phyloP scores from a whole-genome alignment of 371 early-diverging fungal species.

The Quaeritorhiza haematococci region DNA sequence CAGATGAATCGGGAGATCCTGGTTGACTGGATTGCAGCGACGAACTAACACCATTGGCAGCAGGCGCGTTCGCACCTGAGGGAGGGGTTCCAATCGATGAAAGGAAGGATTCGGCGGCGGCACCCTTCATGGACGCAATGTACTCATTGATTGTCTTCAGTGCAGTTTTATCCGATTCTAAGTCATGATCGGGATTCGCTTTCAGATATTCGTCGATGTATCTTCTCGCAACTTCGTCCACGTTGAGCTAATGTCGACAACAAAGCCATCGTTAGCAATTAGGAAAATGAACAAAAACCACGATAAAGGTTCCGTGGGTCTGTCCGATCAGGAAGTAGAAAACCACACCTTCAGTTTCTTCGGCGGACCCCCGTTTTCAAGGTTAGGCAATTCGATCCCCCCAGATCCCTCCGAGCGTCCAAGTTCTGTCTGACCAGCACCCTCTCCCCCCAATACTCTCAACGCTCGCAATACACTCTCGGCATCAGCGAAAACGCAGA shows the following conservation, averaged over 20 bases:
- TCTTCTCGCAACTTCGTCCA: constrained; percentile 65
- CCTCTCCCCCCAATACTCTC: constrained; percentile 66
- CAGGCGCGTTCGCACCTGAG: neutral
- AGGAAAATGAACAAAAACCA: neutral
- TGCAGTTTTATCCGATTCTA: constrained; percentile 1
- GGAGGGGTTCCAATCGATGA: constrained; percentile 2
- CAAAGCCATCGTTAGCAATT: neutral
- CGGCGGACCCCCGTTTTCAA: constrained; percentile 50
- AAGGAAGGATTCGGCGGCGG: constrained; percentile 6
- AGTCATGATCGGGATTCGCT: constrained; percentile 7
- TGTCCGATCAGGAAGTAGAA: no score
- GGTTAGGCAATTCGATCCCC: constrained; percentile 45
- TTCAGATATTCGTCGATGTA: constrained; percentile 54
- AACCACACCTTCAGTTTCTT: constrained; percentile 55
- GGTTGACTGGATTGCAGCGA: neutral
- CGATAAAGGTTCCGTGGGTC: no score
- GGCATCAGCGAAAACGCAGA: constrained; percentile 71
- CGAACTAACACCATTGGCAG: neutral
- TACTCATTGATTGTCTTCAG: constrained; percentile 1
- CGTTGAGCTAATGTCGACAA: constrained; percentile 45
- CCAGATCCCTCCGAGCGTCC: constrained; percentile 28
- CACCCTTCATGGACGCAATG: constrained; percentile 9
- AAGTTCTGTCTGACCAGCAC: constrained; percentile 35
- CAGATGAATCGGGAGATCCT: constrained; percentile 4
- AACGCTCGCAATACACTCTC: constrained; percentile 64